A percentile compares a stretch with the other conserved stretches of the same genome.
Conservation (phyloP, 768 basidiomycete species). For the Chalciporus piperatus region DNA sequence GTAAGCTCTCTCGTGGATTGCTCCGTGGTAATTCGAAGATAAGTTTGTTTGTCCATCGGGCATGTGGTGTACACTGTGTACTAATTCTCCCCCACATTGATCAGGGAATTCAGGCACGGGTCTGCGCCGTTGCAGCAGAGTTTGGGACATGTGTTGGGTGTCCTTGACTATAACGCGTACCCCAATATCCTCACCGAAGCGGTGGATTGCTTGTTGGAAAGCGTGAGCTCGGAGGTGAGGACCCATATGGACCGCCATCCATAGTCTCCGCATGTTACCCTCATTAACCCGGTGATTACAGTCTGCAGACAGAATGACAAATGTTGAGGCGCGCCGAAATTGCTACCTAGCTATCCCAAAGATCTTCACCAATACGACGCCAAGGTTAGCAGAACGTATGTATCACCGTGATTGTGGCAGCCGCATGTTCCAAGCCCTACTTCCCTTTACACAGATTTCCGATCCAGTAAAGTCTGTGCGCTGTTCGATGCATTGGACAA, state of each 20-base stretch:
- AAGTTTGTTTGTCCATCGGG: conserved; percentile 37
- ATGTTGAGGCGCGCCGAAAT: conserved; percentile 61
- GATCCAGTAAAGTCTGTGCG: conserved; percentile 41
- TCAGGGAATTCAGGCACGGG: conserved; percentile 55
- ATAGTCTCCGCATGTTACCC: conserved; percentile 21
- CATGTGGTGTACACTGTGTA: conserved; percentile 11
- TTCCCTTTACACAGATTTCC: conserved; percentile 41
- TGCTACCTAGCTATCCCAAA: conserved; percentile 45
- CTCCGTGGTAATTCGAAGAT: conserved; percentile 67
- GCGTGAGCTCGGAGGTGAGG: conserved; percentile 55
- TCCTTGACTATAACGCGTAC: conserved; percentile 59
- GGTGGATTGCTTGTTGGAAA: conserved; percentile 56
- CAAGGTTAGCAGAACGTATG: conserved; percentile 46
- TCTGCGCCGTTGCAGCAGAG: conserved; percentile 64
- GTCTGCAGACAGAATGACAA: conserved; percentile 36
- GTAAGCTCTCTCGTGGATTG: conserved; percentile 70
- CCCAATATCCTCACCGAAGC: conserved; percentile 53
- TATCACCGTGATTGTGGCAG: conserved; percentile 12
- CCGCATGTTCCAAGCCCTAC: conserved; percentile 8
- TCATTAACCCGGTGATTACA: conserved; percentile 23
- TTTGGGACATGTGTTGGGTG: conserved; percentile 66
- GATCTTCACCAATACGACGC: conserved; percentile 45
- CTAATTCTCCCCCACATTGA: conserved; percentile 48
- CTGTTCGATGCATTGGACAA: conserved; percentile 56
- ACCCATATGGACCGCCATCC: conserved; percentile 6